Conservation (phyloP, 208 protist species). For the Wallacemonas sp. region DNA sequence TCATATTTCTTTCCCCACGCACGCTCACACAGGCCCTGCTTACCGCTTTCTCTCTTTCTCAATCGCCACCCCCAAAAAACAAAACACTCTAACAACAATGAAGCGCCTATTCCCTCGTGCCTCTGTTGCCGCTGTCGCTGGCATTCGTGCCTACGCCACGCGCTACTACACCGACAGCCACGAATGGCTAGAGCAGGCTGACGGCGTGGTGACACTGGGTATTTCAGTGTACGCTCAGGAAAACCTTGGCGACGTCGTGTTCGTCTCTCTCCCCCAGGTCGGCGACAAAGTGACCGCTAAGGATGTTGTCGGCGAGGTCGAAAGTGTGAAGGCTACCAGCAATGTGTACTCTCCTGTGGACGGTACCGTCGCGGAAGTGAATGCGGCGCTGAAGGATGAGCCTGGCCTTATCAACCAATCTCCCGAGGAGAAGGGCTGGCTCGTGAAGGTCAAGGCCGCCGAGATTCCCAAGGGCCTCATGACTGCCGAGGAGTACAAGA, state of each 20-base stretch:
- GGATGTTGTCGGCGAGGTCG: slow-evolving; percentile 84
- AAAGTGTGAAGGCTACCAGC: slow-evolving; percentile 93
- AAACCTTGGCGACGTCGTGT: slow-evolving; percentile 91
- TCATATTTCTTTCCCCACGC: neutral
- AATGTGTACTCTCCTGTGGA: slow-evolving; percentile 88
- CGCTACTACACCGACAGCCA: slow-evolving; percentile 89
- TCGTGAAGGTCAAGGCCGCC: slow-evolving; percentile 83
- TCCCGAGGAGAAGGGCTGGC: slow-evolving; percentile 86
- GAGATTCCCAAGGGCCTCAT: slow-evolving; percentile 78
- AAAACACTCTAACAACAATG: slow-evolving; percentile 34
- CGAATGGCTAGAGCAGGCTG: slow-evolving; percentile 85
- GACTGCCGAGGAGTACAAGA: slow-evolving; percentile 82
- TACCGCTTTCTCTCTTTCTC: no score
- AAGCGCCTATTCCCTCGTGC: slow-evolving; percentile 36
- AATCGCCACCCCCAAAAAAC: neutral
- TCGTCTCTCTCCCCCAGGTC: slow-evolving; percentile 88
- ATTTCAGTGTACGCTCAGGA: slow-evolving; percentile 89
- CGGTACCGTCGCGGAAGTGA: slow-evolving; percentile 82
- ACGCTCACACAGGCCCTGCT: no score
- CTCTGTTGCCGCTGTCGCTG: slow-evolving; percentile 26
- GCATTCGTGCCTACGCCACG: slow-evolving; percentile 65
- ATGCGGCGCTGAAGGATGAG: slow-evolving; percentile 84
- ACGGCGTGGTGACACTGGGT: slow-evolving; percentile 71
- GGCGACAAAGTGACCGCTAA: slow-evolving; percentile 71
- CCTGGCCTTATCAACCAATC: slow-evolving; percentile 87